A percentile compares a stretch with the other conserved stretches of the same genome.
Evolutionary conservation across 768 basidiomycete species (phyloP).

Genomic region (Hericium coralloides): DNA sequence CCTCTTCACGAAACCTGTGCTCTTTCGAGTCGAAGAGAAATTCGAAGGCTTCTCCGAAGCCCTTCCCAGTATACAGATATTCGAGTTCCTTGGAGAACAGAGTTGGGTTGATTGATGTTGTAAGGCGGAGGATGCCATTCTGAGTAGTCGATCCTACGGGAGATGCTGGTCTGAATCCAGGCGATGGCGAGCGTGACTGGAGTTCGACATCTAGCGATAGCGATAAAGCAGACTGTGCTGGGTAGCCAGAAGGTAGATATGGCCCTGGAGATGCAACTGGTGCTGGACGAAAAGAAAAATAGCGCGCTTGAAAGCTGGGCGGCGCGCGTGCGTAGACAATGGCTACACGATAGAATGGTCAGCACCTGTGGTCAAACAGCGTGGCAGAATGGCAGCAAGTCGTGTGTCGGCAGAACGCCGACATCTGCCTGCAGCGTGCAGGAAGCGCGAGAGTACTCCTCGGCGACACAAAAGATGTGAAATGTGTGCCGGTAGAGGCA

Average conservation of each 20-base stretch:
- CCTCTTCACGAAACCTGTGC: slow-evolving; percentile 28
- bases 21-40: slow-evolving; percentile 67
- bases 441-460: too few species aligned
- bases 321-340: slow-evolving; percentile 93
- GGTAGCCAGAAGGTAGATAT: slow-evolving; percentile 38
- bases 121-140: slow-evolving; percentile 48
- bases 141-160: slow-evolving; percentile 25
- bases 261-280: slow-evolving; percentile 42
- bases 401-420: too few species aligned
- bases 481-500: too few species aligned
- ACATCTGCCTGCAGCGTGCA: too few species aligned
- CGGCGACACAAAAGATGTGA: too few species aligned
- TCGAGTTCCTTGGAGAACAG: slow-evolving; percentile 88
- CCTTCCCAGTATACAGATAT: slow-evolving; percentile 90
- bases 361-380: too few species aligned
- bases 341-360: slow-evolving; percentile 37
- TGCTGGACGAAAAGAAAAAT: slow-evolving; percentile 70
- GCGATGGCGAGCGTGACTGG: slow-evolving; percentile 36
- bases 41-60: slow-evolving; percentile 80
- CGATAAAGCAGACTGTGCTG: slow-evolving; percentile 52
- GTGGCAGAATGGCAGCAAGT: too few species aligned
- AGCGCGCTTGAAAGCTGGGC: slow-evolving; percentile 82
- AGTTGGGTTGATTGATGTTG: slow-evolving; percentile 61
- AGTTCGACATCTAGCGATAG: slow-evolving; percentile 39
- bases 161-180: slow-evolving; percentile 26